A percentile compares a stretch with the other conserved stretches of the same genome.
These are phyloP conservation scores for Fusarium oligoseptatum DNA, from an alignment of 2,329 filamentous ascomycete species.

Conservation along the genomic window DNA sequence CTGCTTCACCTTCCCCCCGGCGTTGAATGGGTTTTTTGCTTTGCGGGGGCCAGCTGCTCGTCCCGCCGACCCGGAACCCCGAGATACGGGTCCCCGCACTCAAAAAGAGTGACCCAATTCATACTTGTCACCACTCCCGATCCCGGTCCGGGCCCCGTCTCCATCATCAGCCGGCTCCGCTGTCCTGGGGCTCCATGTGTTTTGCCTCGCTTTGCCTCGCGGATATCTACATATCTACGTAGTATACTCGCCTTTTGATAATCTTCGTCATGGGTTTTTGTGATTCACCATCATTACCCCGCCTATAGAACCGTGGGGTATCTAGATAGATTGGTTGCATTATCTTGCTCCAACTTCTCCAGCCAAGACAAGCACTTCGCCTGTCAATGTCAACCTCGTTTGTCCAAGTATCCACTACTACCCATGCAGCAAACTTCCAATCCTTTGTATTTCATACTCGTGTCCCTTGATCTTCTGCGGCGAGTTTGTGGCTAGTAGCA, in stretches of 20 bases:
- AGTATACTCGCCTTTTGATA: neutral
- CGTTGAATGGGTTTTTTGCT: constrained; percentile 5
- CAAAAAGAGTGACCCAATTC: constrained; percentile 38
- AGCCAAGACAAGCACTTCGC: neutral
- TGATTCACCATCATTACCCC: constrained; percentile 12
- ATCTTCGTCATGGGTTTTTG: neutral
- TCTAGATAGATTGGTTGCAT: neutral
- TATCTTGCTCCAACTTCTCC: neutral
- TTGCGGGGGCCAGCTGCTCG: constrained; percentile 34
- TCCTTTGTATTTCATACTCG: neutral
- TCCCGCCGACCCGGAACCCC: constrained; percentile 44
- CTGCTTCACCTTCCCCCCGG: constrained; percentile 14
- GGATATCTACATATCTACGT: neutral
- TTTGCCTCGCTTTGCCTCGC: neutral
- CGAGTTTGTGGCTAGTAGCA: neutral
- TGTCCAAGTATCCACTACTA: neutral
- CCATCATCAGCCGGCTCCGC: constrained; percentile 20
- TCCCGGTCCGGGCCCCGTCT: constrained; percentile 12
- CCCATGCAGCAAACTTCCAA: neutral
- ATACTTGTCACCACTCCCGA: constrained; percentile 46
- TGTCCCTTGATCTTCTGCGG: neutral
- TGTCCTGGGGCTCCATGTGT: neutral
- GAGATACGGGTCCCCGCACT: constrained; percentile 41
- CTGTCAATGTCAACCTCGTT: neutral
- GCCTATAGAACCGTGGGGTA: constrained; percentile 3